Evolutionary conservation across 495 filamentous ascomycete genomes (phyloP).

Genomic region (Lasiosphaeriaceae sp.): DNA sequence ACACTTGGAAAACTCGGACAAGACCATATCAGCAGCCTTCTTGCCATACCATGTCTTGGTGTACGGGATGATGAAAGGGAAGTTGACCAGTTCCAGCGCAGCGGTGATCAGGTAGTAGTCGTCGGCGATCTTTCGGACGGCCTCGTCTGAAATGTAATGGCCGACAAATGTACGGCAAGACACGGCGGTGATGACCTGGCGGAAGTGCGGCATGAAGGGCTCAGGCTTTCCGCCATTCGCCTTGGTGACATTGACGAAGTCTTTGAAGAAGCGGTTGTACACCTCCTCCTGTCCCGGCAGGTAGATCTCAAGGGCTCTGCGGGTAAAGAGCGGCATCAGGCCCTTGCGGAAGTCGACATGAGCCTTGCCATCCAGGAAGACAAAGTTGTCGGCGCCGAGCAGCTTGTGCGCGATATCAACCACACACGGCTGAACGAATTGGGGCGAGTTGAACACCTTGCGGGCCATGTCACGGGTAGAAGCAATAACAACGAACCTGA

Average conservation of each 20-base stretch:
- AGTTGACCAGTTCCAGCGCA: constrained; percentile 95
- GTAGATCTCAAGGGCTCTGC: constrained; percentile 80
- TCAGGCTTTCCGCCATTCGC: constrained; percentile 64
- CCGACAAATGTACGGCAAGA: constrained; percentile 96
- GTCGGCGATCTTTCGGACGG: constrained; percentile 91
- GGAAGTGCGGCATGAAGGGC: constrained; percentile 89
- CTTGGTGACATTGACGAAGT: constrained; percentile 71
- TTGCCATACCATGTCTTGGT: constrained; percentile 98
- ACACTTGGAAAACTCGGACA: constrained; percentile 85
- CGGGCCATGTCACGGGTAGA: constrained; percentile 93
- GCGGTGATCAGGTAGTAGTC: constrained; percentile 97
- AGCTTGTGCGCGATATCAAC: constrained; percentile 95
- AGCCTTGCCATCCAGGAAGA: constrained; percentile 91
- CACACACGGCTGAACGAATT: constrained; percentile 92
- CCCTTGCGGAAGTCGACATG: constrained; percentile 98
- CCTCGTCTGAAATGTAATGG: constrained; percentile 85
- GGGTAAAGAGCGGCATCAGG: constrained; percentile 90
- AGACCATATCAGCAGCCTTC: constrained; percentile 88
- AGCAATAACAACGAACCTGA: constrained; percentile 94
- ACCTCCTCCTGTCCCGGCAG: constrained; percentile 90
- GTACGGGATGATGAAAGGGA: constrained; percentile 94
- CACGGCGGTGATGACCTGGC: constrained; percentile 92
- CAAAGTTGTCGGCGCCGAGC: constrained; percentile 89
- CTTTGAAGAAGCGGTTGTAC: constrained; percentile 80
- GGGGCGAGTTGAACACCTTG: constrained; percentile 94